phyloP scores from a whole-genome alignment of 2,329 filamentous ascomycete genomes.

The Cyphellophora europaea region DNA sequence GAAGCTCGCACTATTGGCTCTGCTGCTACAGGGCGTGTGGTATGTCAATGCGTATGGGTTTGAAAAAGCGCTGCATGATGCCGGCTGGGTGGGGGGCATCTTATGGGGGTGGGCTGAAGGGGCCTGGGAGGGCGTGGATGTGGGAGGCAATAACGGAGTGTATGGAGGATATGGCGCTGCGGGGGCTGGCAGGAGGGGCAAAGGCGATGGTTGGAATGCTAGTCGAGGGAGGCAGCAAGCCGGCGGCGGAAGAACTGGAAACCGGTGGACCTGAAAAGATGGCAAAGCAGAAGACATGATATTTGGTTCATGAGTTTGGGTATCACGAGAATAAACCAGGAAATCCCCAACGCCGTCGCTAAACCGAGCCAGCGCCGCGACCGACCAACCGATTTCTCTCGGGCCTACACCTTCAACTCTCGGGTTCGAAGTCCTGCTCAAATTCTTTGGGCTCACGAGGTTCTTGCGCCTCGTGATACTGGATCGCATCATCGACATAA shows the following conservation, averaged over 20 bases:
- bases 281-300: no score
- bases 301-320: no score
- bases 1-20: constrained; percentile 14
- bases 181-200: background rate
- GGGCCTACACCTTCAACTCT: no score
- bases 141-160: constrained; percentile 4
- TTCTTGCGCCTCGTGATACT: constrained; percentile 88
- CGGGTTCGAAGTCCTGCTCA: constrained; percentile 48
- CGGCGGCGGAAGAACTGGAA: constrained; percentile 1
- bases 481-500: constrained; percentile 89
- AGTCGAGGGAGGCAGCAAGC: constrained; percentile 10
- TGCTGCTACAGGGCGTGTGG: constrained; percentile 10
- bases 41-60: constrained; percentile 15
- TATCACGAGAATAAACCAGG: background rate
- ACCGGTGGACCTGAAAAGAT: background rate
- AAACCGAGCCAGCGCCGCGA: no score
- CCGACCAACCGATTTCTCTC: no score
- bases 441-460: constrained; percentile 64
- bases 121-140: constrained; percentile 2
- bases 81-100: constrained; percentile 11
- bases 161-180: no score
- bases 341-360: constrained; percentile 17
- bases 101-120: constrained; percentile 13
- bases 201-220: background rate
- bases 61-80: constrained; percentile 12